phyloP scores from a whole-genome alignment of 345 rosid genomes.

The Hevea brasiliensis region DNA sequence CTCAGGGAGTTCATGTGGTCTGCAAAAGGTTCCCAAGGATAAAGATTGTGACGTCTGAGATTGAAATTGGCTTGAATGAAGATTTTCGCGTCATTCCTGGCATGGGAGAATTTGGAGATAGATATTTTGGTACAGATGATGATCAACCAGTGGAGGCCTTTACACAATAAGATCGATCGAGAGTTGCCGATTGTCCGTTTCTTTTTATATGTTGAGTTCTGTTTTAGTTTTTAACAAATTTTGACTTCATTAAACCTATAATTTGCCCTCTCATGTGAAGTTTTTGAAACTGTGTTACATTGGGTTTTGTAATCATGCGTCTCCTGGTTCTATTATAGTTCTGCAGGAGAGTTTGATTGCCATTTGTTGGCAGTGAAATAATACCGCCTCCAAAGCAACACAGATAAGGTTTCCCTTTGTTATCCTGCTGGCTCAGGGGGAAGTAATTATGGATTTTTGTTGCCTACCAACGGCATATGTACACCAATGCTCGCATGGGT shows the following conservation, averaged over 20 bases:
- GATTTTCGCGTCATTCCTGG: conserved; percentile 97
- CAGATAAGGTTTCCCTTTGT: too few species aligned
- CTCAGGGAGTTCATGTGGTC: conserved; percentile 96
- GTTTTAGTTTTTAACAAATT: conserved; percentile 38
- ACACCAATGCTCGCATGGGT: too few species aligned
- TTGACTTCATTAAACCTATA: conserved; percentile 33
- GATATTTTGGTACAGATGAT: conserved; percentile 92
- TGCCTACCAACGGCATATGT: too few species aligned
- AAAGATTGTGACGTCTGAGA: conserved; percentile 98
- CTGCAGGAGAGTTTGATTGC: background rate
- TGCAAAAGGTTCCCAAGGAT: conserved; percentile 87
- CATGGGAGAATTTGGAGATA: conserved; percentile 97
- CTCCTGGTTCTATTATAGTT: background rate
- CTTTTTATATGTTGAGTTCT: too few species aligned
- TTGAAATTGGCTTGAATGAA: conserved; percentile 77
- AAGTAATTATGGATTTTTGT: too few species aligned
- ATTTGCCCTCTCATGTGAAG: background rate
- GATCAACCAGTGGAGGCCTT: conserved; percentile 38
- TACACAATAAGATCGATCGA: conserved; percentile 12
- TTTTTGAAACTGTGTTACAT: background rate
- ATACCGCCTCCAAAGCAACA: too few species aligned
- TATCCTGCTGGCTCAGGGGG: too few species aligned
- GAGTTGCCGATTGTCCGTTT: conserved; percentile 14
- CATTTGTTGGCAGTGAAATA: too few species aligned
- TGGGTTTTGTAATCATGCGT: background rate